Percentiles rank a stretch among this genome's conserved stretches.
These are phyloP conservation scores for Daldinia bambusicola DNA, from an alignment of 495 filamentous ascomycete genomes.

Conservation along the genomic window DNA sequence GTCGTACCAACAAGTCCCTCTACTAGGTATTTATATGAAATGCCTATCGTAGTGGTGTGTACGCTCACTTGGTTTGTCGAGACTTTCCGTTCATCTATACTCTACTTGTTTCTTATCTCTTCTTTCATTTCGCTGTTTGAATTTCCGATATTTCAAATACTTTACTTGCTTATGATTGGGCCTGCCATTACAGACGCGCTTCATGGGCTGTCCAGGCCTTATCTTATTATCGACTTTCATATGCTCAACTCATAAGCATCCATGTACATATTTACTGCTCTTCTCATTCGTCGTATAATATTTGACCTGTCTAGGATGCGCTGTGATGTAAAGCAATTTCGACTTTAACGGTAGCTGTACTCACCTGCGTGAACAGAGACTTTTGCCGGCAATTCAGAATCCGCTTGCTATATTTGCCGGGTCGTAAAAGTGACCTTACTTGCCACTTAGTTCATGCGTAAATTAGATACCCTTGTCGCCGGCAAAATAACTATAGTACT, in stretches of 20 bases:
- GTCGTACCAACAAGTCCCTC: background rate
- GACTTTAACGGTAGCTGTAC: background rate
- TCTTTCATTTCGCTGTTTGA: background rate
- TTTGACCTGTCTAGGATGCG: background rate
- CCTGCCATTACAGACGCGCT: background rate
- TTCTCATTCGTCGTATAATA: background rate
- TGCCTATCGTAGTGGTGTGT: background rate
- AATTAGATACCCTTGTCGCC: slow-evolving; percentile 44
- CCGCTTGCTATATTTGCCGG: slow-evolving; percentile 38
- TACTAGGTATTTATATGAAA: background rate
- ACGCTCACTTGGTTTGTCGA: background rate
- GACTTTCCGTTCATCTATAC: background rate
- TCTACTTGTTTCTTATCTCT: background rate
- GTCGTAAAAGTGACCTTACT: slow-evolving; percentile 17
- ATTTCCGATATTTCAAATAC: background rate
- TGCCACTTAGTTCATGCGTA: slow-evolving; percentile 28
- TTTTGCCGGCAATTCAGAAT: slow-evolving; percentile 40
- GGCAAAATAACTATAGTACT: slow-evolving; percentile 42
- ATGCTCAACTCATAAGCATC: background rate
- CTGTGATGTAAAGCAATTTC: background rate
- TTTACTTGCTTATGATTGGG: background rate
- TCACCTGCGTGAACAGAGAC: background rate
- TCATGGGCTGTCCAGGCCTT: background rate
- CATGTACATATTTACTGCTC: background rate
- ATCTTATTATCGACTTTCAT: background rate